Evolutionary conservation across 768 basidiomycete genomes (phyloP).

Genomic region (Coprinopsis sp.): DNA sequence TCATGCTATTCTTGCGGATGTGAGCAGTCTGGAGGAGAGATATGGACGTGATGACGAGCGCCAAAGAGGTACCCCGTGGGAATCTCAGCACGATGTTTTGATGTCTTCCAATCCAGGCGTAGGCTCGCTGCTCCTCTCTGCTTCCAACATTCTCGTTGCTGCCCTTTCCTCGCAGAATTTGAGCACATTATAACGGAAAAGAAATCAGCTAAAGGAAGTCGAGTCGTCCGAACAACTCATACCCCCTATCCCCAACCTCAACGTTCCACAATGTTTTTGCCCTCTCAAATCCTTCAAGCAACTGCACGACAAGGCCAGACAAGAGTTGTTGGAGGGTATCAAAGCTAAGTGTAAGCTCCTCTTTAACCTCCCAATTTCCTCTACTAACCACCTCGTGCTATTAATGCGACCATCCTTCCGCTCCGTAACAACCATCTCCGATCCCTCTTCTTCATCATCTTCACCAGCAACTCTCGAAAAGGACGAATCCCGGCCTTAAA

Average conservation of each 20-base stretch:
- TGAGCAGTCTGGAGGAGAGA: no score
- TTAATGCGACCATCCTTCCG: slow-evolving; percentile 89
- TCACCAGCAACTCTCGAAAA: slow-evolving; percentile 18
- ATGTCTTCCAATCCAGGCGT: no score
- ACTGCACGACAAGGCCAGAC: slow-evolving; percentile 64
- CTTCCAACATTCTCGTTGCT: no score
- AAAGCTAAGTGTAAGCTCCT: slow-evolving; percentile 62
- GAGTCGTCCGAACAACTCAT: slow-evolving; percentile 85
- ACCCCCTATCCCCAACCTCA: slow-evolving; percentile 82
- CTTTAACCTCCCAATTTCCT: not conserved
- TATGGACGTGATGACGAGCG: no score
- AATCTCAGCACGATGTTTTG: no score
- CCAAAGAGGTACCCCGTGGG: no score
- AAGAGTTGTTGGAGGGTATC: slow-evolving; percentile 66
- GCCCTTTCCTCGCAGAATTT: no score
- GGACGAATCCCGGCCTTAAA: slow-evolving; percentile 39
- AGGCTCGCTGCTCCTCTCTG: no score
- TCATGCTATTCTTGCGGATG: no score
- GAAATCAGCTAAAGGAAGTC: no score
- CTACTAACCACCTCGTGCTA: slow-evolving; percentile 22
- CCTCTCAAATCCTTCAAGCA: slow-evolving; percentile 60
- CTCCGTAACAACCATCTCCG: slow-evolving; percentile 46
- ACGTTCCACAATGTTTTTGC: slow-evolving; percentile 74
- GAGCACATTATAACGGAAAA: no score
- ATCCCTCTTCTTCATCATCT: slow-evolving; percentile 13